Percentiles rank a stretch among this genome's conserved stretches.
Evolutionary conservation across 202 grass and related monocot genomes (phyloP).

Genomic region (Hordeum pubiflorum): DNA sequence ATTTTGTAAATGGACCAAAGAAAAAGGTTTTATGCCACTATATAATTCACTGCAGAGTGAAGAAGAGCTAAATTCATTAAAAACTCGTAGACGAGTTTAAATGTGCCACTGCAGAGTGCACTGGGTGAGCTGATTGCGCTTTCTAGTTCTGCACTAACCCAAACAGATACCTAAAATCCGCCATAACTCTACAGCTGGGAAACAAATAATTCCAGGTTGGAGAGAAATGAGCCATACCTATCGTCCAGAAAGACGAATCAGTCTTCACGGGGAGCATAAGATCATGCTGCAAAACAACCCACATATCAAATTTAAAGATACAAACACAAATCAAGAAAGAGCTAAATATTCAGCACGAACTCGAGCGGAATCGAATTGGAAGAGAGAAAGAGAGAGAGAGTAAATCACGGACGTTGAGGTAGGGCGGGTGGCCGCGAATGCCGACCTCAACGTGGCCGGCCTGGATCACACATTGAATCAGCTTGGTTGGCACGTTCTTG

Average conservation of each 20-base stretch:
- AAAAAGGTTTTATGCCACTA: not conserved
- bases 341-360: not conserved
- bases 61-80: not conserved
- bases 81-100: not conserved
- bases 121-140: not conserved
- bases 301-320: not conserved
- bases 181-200: no score
- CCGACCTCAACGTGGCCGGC: constrained; percentile 69
- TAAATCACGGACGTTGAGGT: constrained; percentile 68
- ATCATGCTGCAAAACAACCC: constrained; percentile 51
- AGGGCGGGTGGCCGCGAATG: constrained; percentile 82
- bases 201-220: not conserved
- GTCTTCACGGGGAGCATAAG: constrained; percentile 71
- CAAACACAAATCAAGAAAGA: not conserved
- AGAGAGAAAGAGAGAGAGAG: not conserved
- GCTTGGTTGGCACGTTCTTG: constrained; percentile 65
- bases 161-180: not conserved
- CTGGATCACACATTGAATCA: constrained; percentile 75
- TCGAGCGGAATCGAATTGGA: not conserved
- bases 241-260: constrained; percentile 84
- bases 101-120: not conserved
- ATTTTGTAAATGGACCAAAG: not conserved
- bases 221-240: constrained; percentile 39
- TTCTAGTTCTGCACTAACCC: constrained; percentile 4
- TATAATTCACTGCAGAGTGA: not conserved